Evolutionary conservation across 192 early-diverging fungal genomes (phyloP), one percentile per base, ranked within the genome.

Genomic region (Entomortierella beljakovae): DNA sequence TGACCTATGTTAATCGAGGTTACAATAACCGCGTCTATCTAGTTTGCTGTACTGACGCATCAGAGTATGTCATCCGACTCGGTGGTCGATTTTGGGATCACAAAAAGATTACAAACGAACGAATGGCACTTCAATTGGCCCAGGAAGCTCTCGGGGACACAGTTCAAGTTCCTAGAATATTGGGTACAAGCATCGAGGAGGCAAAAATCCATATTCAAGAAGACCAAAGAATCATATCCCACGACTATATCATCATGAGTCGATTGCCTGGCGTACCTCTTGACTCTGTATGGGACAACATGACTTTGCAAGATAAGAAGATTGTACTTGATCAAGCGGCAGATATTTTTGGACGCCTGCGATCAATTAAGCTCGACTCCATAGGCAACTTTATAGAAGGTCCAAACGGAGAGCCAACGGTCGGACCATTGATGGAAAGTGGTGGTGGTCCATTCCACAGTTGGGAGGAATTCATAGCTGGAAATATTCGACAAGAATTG

Each of bases 31-130:
- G 74, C n/a, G 74, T 77, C 61, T 77, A 77, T 37, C 43, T 77
- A 9, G 74, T 66, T 10, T 26, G 22, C 2, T 77, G 74, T 29
- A 29, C 60, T 2, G 74, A 77, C 22, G 66, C 35, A 1, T 69
- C 66, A 22, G 74, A 77, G n/a, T 77, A 64, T 26, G 54, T 77
- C n/a, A 77, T 77, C 43, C 65, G 74, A 3, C 52, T 77, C 1
- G 74, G 74, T 10, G 74, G 74, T 18, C 65, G 74, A 1, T 77
- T 77, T 48, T 77, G 74, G 74, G 74, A 77, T 55, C 61, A 77
- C 16, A 68, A 55, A 26, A 77, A 77, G 56, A 77, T 77, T 28
- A 76, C 60, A 6, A 76, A 76, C 64, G 72, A 76, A 50, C 53
- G 48, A 5, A 38, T 28, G 16, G 72, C 72, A 3, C 64, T 76